Conservation (phyloP, 2,329 filamentous ascomycete genomes). For the Colletotrichum chlorophyti region DNA sequence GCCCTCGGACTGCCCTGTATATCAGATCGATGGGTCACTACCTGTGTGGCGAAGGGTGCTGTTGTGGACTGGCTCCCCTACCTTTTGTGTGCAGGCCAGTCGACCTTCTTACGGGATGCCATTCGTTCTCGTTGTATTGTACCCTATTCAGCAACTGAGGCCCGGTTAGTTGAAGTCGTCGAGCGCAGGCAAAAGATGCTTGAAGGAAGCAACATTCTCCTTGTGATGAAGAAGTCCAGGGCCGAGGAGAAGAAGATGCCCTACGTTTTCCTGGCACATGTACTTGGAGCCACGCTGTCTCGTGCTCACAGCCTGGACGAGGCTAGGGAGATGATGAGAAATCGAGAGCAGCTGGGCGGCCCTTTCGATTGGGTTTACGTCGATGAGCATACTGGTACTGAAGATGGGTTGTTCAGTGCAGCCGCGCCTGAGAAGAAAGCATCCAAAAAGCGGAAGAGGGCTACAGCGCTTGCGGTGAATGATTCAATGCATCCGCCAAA, state of each 20-base stretch:
- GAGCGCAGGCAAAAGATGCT: conserved; percentile 68
- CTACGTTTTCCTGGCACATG: conserved; percentile 81
- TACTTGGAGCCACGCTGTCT: conserved; percentile 75
- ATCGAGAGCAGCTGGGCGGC: conserved; percentile 52
- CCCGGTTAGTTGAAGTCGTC: conserved; percentile 65
- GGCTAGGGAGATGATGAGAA: conserved; percentile 64
- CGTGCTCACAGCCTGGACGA: conserved; percentile 71
- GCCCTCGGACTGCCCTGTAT: conserved; percentile 89
- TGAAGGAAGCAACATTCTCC: conserved; percentile 68
- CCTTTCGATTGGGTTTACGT: conserved; percentile 82
- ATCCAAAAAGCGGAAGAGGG: conserved; percentile 46
- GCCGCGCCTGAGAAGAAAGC: conserved; percentile 30
- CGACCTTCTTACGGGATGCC: conserved; percentile 76
- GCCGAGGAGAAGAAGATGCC: conserved; percentile 70
- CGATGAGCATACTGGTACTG: conserved; percentile 67
- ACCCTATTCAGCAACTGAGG: conserved; percentile 64
- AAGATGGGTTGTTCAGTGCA: conserved; percentile 53
- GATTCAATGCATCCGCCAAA: conserved; percentile 46
- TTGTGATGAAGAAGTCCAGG: conserved; percentile 72
- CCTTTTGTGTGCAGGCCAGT: conserved; percentile 84
- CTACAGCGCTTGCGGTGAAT: conserved; percentile 27
- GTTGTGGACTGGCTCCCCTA: conserved; percentile 82
- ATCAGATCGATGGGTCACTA: conserved; percentile 79
- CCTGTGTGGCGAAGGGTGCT: conserved; percentile 67
- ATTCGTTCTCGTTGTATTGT: conserved; percentile 75